Percentiles rank a stretch among this genome's conserved stretches.
phyloP scores from a whole-genome alignment of 345 rosid species.

The Eucalyptus brandiana region DNA sequence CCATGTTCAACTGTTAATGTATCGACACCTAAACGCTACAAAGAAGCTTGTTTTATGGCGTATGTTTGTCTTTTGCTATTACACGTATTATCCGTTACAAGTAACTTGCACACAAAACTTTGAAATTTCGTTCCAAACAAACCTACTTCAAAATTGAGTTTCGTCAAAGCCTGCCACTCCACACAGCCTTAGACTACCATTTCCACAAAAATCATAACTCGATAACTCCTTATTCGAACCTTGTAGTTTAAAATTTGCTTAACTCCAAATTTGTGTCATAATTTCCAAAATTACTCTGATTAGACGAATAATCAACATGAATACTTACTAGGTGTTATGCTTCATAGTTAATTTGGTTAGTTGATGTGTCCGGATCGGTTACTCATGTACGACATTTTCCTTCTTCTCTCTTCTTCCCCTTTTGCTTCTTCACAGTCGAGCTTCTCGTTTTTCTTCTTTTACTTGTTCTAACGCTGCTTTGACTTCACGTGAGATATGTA shows the following conservation, averaged over 20 bases:
- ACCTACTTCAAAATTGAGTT: background rate
- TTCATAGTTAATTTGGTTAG: background rate
- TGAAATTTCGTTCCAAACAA: background rate
- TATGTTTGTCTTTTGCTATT: background rate
- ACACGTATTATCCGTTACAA: background rate
- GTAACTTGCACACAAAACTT: background rate
- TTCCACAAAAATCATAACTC: background rate
- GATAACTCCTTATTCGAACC: background rate
- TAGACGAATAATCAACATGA: fast-evolving
- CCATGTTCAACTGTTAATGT: fast-evolving
- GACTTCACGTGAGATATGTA: too few species aligned
- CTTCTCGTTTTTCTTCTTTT: too few species aligned
- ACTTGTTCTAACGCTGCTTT: too few species aligned
- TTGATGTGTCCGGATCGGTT: background rate
- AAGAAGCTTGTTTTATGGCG: background rate
- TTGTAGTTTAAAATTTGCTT: background rate
- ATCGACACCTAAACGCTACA: fast-evolving
- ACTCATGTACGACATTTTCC: background rate
- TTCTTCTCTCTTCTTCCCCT: background rate
- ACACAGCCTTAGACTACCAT: background rate
- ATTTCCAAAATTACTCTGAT: background rate
- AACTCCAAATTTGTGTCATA: background rate
- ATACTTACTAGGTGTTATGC: background rate
- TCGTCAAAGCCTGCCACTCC: background rate
- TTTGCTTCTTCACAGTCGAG: background rate